Percentiles rank a stretch among this genome's conserved stretches.
phyloP scores from a whole-genome alignment of 1,139 yeast genomes.

The Kodamaea arcana region DNA sequence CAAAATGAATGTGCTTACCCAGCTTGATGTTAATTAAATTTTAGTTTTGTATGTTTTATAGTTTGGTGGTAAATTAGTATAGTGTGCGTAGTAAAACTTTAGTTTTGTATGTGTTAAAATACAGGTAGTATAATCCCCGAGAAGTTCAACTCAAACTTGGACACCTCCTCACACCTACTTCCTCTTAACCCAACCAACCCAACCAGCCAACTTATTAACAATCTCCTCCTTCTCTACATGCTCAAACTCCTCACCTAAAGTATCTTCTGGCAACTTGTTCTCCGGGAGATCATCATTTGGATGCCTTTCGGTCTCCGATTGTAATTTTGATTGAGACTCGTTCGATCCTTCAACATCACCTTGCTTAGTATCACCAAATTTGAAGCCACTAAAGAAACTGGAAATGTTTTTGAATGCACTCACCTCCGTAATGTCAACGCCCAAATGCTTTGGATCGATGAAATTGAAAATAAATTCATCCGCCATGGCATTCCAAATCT shows the following conservation, averaged over 20 bases:
- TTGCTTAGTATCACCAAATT: background rate
- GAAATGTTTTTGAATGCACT: conserved; percentile 18
- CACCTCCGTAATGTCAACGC: conserved; percentile 20
- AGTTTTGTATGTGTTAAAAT: no score
- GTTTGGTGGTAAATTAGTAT: no score
- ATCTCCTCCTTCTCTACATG: conserved; percentile 3
- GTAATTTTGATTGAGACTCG: conserved; percentile 11
- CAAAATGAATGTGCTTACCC: no score
- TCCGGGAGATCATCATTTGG: conserved; percentile 7
- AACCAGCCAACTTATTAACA: conserved; percentile 9
- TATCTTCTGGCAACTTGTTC: background rate
- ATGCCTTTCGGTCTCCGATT: no score
- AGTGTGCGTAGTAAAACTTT: no score
- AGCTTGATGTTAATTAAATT: no score
- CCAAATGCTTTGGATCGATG: conserved; percentile 73
- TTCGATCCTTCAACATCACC: conserved; percentile 1
- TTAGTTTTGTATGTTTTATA: no score
- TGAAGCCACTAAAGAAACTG: conserved; percentile 19
- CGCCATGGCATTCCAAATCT: conserved; percentile 66
- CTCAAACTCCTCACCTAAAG: conserved; percentile 6
- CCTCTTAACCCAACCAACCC: conserved; percentile 15
- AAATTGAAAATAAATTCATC: conserved; percentile 90
- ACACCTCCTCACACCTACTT: no score
- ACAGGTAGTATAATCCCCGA: no score
- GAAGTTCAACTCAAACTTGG: no score